These are phyloP conservation scores for Epichloe sibirici DNA, from an alignment of 2,329 filamentous ascomycete genomes.

Conservation along the genomic window DNA sequence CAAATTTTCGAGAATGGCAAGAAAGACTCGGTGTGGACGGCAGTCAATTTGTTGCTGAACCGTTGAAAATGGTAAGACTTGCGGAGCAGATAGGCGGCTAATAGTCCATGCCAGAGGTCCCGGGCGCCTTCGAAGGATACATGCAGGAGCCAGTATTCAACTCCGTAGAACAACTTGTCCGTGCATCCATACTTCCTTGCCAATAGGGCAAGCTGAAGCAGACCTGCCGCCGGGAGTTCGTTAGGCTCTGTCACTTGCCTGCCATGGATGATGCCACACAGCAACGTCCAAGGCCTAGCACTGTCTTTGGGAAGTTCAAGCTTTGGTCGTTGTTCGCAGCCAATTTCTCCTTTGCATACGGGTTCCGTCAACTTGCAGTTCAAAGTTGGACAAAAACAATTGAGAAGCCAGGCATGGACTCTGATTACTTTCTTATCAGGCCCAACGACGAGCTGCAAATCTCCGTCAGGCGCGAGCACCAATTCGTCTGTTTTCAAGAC, in stretches of 20 bases:
- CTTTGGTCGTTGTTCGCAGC: neutral
- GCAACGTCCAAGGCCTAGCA: neutral
- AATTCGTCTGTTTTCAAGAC: neutral
- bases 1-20: neutral
- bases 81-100: neutral
- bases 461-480: neutral
- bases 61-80: neutral
- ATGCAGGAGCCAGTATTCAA: neutral
- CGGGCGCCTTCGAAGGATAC: neutral
- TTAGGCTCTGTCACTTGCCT: neutral
- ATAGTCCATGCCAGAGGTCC: neutral
- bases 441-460: neutral
- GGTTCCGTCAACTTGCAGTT: neutral
- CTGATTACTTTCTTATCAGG: neutral
- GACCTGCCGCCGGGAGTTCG: neutral
- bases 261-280: neutral
- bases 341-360: neutral
- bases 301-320: neutral
- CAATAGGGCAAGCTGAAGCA: neutral
- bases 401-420: neutral
- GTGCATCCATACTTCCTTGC: neutral
- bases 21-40: neutral
- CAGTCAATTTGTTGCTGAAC: neutral
- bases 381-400: neutral
- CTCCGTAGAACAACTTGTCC: neutral